Base-by-base conservation (phyloP, 2,329 filamentous ascomycete species). In the Leptographium lundbergii region DNA sequence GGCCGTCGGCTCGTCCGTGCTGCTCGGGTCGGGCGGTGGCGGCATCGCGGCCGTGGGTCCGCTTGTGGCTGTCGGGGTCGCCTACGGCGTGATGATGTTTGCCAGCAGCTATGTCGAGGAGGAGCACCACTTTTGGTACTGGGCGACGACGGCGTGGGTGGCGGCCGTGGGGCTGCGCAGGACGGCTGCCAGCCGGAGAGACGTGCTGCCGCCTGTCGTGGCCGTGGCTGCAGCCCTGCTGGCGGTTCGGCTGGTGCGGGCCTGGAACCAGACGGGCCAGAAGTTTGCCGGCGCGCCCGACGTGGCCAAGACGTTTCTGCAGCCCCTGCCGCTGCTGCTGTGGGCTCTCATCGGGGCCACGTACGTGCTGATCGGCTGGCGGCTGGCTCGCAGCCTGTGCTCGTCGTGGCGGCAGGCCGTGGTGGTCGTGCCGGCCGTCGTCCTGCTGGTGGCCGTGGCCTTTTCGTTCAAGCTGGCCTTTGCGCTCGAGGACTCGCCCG, bases 61-160 rank as follows among this genome's bases (percentile, higher is more conserved):
- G 4, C 74, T 88, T 56, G 63, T 74, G 1, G 62, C 79, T 2
- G 74, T 84, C 34, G 80, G 80, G 0, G 54, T 85, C 0, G 71
- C 80, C 0, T 96, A 97, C 68, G 84, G 86, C 1, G 70, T 82
- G 45, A 95, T 96, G 84, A 97, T 97, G 91, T 97, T 97, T 72
- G 92, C 91, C 11, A 96, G 89, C 69, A 97, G 91, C 68, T 99
- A 94, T 70, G 90, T 99, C 2, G 94, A 99, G 71, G 94, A 99
- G 73, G 94, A 99, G 70, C 94, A 99, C 56, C 90, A 97, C 65
- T 96, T 96, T 69, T 99, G 94, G 94, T 97, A 99, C 72, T 97
- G 92, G 91, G 73, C 83, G 1, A 81, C 86, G 0, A 85, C 87
- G 0, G 80, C 82, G 7, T 95, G 88, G 88, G 68, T 87, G 36